Percentiles rank a stretch among this genome's conserved stretches.
phyloP scores from a whole-genome alignment of 352 stramenopile genomes.

The Pythium sukuiense region DNA sequence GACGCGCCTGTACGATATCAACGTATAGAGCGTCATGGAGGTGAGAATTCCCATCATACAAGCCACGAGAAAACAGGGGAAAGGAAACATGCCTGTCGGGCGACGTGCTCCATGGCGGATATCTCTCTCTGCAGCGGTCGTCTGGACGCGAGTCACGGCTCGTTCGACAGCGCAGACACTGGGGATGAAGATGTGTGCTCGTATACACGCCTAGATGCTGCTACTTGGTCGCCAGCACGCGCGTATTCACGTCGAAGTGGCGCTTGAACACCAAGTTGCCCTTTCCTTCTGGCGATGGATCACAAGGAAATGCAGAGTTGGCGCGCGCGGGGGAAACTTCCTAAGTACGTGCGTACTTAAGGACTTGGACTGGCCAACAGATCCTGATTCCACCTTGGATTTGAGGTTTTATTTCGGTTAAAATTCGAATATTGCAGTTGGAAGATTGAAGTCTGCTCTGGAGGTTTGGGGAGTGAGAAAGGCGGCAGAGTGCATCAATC shows the following conservation, averaged over 20 bases:
- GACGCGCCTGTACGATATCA: conserved; percentile 7
- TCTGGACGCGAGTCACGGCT: neutral
- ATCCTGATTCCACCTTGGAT: neutral
- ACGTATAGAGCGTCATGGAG: neutral
- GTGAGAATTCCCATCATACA: neutral
- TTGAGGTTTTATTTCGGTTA: conserved; percentile 12
- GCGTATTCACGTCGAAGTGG: conserved; percentile 1
- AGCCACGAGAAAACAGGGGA: neutral
- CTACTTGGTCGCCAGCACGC: neutral
- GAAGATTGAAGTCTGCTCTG: neutral
- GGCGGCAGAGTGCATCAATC: neutral
- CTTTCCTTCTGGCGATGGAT: conserved; percentile 8
- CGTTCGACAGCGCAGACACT: conserved; percentile 16
- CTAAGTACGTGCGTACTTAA: neutral
- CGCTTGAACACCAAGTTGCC: conserved; percentile 3
- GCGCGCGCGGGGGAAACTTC: conserved; percentile 4
- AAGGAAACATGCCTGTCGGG: conserved; percentile 15
- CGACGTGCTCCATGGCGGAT: conserved; percentile 22
- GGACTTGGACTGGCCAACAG: neutral
- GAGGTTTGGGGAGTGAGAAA: neutral
- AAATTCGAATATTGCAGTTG: neutral
- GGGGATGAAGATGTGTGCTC: neutral
- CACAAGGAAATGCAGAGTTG: conserved; percentile 1
- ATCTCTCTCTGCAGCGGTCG: neutral
- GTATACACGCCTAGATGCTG: neutral